Percentiles rank a stretch among this genome's conserved stretches.
Evolutionary conservation across 768 basidiomycete species (phyloP).

Genomic region (Rhizopogon rudus): DNA sequence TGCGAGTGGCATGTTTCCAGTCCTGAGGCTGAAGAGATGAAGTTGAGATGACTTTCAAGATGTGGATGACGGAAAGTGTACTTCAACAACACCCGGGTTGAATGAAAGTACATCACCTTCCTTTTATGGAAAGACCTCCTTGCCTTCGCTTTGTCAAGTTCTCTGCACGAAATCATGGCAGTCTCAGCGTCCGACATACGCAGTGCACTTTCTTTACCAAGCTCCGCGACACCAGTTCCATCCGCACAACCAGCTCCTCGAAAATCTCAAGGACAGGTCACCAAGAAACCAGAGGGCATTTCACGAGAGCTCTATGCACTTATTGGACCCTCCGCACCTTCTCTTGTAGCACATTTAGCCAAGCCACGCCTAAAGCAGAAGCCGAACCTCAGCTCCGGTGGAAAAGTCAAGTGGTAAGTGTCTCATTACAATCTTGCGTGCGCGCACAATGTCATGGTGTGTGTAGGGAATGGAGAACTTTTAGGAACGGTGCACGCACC

Average conservation of each 20-base stretch:
- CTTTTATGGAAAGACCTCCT: background rate
- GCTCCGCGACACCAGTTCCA: constrained; percentile 31
- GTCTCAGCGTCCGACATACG: constrained; percentile 78
- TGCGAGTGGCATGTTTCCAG: too few relatives aligned
- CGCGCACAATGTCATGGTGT: background rate
- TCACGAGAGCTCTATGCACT: constrained; percentile 90
- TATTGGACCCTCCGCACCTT: constrained; percentile 91
- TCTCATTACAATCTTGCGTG: background rate
- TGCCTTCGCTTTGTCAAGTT: background rate
- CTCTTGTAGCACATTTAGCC: constrained; percentile 71
- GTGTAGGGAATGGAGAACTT: constrained; percentile 70
- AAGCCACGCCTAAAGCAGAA: constrained; percentile 87
- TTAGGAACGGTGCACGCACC: constrained; percentile 66
- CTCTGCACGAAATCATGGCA: constrained; percentile 39
- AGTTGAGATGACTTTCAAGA: too few relatives aligned
- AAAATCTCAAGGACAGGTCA: constrained; percentile 32
- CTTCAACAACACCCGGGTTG: too few relatives aligned
- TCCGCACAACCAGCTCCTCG: constrained; percentile 44
- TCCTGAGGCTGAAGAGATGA: too few relatives aligned
- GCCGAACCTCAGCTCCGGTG: constrained; percentile 62
- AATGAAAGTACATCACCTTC: background rate
- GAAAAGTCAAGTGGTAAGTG: constrained; percentile 67
- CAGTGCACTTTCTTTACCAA: constrained; percentile 70
- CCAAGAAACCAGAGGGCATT: constrained; percentile 83
- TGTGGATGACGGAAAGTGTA: too few relatives aligned